Evolutionary conservation across 331 rosid genomes (phyloP).

Genomic region (Prunus yedoensis): DNA sequence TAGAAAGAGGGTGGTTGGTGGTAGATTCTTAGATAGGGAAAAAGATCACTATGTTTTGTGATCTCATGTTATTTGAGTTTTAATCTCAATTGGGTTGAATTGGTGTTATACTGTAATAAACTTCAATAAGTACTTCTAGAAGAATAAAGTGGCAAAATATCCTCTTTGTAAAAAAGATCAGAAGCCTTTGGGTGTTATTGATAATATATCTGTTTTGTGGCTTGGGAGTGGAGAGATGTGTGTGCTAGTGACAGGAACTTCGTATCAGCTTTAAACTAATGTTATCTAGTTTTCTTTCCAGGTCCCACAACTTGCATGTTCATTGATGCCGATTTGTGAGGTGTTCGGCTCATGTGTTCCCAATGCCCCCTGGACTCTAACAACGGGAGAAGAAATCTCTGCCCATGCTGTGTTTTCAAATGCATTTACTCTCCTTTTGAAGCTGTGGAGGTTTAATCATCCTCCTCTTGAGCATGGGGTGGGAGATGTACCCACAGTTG

Average conservation of each 20-base stretch:
- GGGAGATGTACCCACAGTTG: constrained; percentile 92
- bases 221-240: neutral
- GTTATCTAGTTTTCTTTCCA: constrained; percentile 32
- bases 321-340: constrained; percentile 99
- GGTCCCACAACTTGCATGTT: constrained; percentile 98
- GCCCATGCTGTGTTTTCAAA: constrained; percentile 96
- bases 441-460: constrained; percentile 87
- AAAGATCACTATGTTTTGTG: too few species aligned
- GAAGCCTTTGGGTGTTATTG: neutral
- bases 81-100: neutral
- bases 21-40: too few species aligned
- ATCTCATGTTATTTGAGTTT: too few species aligned
- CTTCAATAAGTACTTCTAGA: neutral
- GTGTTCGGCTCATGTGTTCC: constrained; percentile 96
- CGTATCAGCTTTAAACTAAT: constrained; percentile 7
- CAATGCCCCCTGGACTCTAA: constrained; percentile 58
- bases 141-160: neutral
- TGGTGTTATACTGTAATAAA: neutral
- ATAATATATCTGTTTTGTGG: neutral
- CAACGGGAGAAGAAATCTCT: constrained; percentile 80
- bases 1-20: too few species aligned
- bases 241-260: neutral
- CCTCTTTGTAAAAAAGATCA: neutral
- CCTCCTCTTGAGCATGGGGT: constrained; percentile 95
- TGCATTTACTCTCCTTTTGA: constrained; percentile 91